A percentile compares a stretch with the other conserved stretches of the same genome.
Evolutionary conservation across 768 basidiomycete genomes (phyloP).

Genomic region (Agrocybe pediades): DNA sequence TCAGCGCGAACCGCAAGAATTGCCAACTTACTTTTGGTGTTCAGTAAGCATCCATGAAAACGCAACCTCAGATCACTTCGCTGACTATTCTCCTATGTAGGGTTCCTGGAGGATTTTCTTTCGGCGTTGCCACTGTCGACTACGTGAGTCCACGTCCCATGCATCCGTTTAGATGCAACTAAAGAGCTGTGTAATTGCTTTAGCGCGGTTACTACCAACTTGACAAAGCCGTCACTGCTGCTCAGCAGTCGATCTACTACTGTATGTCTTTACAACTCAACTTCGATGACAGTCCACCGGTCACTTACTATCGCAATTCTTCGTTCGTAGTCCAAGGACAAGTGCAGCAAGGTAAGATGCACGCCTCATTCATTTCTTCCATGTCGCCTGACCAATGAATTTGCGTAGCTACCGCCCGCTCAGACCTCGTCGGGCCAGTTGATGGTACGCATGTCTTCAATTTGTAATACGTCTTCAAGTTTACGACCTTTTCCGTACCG

Average conservation of each 20-base stretch:
- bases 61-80: not conserved
- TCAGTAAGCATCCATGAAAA: conserved; percentile 11
- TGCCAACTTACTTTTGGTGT: conserved; percentile 25
- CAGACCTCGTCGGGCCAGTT: conserved; percentile 23
- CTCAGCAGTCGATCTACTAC: conserved; percentile 27
- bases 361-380: not conserved
- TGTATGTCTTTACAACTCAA: conserved; percentile 22
- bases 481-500: too few relatives aligned
- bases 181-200: not conserved
- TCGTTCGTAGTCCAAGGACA: conserved; percentile 24
- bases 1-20: conserved; percentile 24
- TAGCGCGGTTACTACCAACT: conserved; percentile 27
- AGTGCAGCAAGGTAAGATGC: conserved; percentile 20
- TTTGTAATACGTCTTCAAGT: not conserved
- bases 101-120: conserved; percentile 25
- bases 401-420: conserved; percentile 22
- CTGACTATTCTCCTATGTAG: not conserved
- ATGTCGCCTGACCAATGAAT: not conserved
- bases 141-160: conserved; percentile 12
- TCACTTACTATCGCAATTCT: not conserved
- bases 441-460: conserved; percentile 7
- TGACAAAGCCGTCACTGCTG: conserved; percentile 22
- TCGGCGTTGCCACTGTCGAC: conserved; percentile 24
- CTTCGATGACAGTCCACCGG: too few relatives aligned
- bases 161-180: not conserved